Evolutionary conservation across 2,329 filamentous ascomycete genomes (phyloP), one percentile per base, ranked within the genome.

Genomic region (Corinectria fuckeliana): DNA sequence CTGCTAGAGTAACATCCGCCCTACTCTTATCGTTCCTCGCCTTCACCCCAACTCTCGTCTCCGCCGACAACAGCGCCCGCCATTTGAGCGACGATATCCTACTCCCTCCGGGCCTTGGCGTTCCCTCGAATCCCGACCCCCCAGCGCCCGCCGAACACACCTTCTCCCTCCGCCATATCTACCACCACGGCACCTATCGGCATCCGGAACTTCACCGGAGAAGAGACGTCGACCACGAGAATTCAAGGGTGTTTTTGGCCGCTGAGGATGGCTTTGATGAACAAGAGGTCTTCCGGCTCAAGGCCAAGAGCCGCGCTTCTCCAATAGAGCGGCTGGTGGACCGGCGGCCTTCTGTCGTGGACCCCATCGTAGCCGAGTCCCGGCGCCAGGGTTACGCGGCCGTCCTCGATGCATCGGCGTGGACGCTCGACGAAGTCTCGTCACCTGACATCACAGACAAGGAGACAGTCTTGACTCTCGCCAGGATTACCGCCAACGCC

Each of bases 381-480:
- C 85, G 91, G 50, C 80, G 86, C 60, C 85, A 84, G 28, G 91
- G 91, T 26, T 86, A 84, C 66, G 84, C 89, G 14, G 85, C 88
- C 53, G 82, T 85, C 18, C 82, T 96, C 41, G 87, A 88, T 11
- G 83, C 88, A 1, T 88, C 88, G 1, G 91, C 90, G 50, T 99
- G 95, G 95, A 89, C 89, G 0, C 79, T 91, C 65, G 94, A 98
- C 66, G 85, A 92, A 45, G 80, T 97, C 0, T 73, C 86, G 0
- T 91, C 88, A 0, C 95, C 95, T 2, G 89, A 98, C 74, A 79
- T 96, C 44, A 91, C 90, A 4, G 91, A 97, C 74, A 95, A 92
- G 76, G 84, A 90, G 60, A 97, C 92, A 0, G 83, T 99, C 11
- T 73, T 98, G 65, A 92, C 85, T 47, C 85, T 98, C 71, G 94